A percentile compares a stretch with the other conserved stretches of the same genome.
These are phyloP conservation scores for Yamadazyma tumulicola DNA, from an alignment of 805 yeast genomes.

Conservation along the genomic window DNA sequence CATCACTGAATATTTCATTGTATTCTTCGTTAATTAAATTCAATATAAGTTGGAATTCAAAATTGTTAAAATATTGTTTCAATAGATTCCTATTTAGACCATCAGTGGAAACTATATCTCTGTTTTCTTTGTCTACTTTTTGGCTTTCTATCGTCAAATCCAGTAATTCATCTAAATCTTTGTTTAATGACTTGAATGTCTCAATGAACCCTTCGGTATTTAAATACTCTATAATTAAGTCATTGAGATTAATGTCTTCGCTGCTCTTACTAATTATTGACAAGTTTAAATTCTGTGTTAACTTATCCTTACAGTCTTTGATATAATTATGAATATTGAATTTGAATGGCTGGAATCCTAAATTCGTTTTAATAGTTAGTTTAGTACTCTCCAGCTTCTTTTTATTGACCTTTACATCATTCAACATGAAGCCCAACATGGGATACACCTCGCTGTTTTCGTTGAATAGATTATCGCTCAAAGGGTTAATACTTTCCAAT, in stretches of 20 bases:
- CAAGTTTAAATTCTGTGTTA: constrained; percentile 17
- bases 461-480: constrained; percentile 20
- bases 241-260: constrained; percentile 28
- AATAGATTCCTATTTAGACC: constrained; percentile 23
- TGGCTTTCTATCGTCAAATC: not conserved
- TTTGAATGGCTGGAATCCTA: constrained; percentile 53
- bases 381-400: constrained; percentile 15
- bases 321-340: constrained; percentile 60
- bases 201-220: constrained; percentile 37
- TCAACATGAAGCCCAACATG: constrained; percentile 30
- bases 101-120: constrained; percentile 16
- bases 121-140: constrained; percentile 1
- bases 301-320: constrained; percentile 38
- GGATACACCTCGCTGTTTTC: constrained; percentile 25
- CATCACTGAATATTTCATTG: constrained; percentile 10
- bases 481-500: constrained; percentile 17
- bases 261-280: constrained; percentile 19
- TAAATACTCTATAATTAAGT: constrained; percentile 36
- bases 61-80: constrained; percentile 18
- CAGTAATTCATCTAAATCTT: constrained; percentile 25
- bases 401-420: constrained; percentile 32
- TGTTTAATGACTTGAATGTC: constrained; percentile 30
- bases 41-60: constrained; percentile 22
- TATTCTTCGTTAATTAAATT: constrained; percentile 20
- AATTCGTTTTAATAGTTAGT: constrained; percentile 45